Conservation (phyloP, 2,329 filamentous ascomycete genomes). For the Rhytidhysteron rufulum region DNA sequence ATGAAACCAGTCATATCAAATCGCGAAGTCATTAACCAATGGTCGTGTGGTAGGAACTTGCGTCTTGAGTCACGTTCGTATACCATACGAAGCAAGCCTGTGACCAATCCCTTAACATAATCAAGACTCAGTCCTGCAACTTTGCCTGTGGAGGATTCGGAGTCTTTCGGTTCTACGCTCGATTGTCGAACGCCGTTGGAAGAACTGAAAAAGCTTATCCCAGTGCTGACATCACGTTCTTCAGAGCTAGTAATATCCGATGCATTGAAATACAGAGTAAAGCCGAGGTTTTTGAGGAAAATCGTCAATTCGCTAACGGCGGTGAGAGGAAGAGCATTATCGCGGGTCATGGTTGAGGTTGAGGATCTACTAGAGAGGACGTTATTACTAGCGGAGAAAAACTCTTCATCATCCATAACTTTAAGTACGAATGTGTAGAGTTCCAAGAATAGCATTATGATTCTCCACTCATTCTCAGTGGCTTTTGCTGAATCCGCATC, state of each 20-base stretch:
- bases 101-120: constrained; percentile 75
- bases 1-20: constrained; percentile 91
- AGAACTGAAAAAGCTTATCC: constrained; percentile 33
- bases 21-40: constrained; percentile 89
- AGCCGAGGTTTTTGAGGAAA: constrained; percentile 88
- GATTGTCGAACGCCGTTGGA: background rate
- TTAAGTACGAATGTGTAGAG: constrained; percentile 90
- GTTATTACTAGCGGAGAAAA: constrained; percentile 56
- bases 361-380: constrained; percentile 17
- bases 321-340: constrained; percentile 64
- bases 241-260: constrained; percentile 55
- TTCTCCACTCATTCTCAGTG: constrained; percentile 73
- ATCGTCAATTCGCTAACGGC: constrained; percentile 72
- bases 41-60: constrained; percentile 73
- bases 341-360: constrained; percentile 33
- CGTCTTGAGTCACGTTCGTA: constrained; percentile 92
- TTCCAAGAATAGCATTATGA: constrained; percentile 86
- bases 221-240: constrained; percentile 46
- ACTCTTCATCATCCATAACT: constrained; percentile 95
- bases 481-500: constrained; percentile 32
- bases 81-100: constrained; percentile 76
- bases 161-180: constrained; percentile 13
- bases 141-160: constrained; percentile 51
- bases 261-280: constrained; percentile 81
- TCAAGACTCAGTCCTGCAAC: constrained; percentile 71